Evolutionary conservation across 164 flowering plant species (phyloP).

Genomic region (Taxillus chinensis): DNA sequence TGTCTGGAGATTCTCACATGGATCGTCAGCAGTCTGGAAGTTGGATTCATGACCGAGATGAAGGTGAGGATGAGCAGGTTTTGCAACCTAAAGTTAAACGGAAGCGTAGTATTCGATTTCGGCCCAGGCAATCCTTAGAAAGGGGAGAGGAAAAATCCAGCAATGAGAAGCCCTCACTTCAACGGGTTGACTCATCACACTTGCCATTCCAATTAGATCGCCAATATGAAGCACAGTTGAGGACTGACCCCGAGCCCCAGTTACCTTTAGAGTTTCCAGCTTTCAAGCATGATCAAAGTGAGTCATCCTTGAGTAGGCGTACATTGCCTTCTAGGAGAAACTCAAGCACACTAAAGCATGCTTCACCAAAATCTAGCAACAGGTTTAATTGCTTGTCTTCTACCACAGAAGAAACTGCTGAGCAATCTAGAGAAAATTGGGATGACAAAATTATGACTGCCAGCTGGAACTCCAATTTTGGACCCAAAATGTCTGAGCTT

Average conservation of each 20-base stretch:
- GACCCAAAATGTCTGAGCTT: constrained; percentile 59
- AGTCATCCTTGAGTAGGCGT: constrained; percentile 32
- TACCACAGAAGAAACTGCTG: constrained; percentile 37
- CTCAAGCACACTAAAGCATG: constrained; percentile 41
- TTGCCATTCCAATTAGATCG: constrained; percentile 39
- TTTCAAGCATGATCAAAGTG: constrained; percentile 42
- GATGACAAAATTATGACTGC: constrained; percentile 37
- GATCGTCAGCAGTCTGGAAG: constrained; percentile 92
- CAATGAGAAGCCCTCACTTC: constrained; percentile 35
- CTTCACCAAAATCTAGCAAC: constrained; percentile 36
- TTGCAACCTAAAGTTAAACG: constrained; percentile 90
- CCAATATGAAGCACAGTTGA: constrained; percentile 38
- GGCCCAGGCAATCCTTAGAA: constrained; percentile 57
- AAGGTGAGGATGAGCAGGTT: constrained; percentile 95
- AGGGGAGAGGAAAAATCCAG: constrained; percentile 54
- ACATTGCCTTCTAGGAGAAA: constrained; percentile 41
- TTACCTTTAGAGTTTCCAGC: constrained; percentile 23
- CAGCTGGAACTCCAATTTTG: constrained; percentile 28
- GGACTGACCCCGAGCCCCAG: constrained; percentile 40
- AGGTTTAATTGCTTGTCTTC: constrained; percentile 32
- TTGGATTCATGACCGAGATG: constrained; percentile 91
- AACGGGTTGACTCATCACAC: constrained; percentile 48
- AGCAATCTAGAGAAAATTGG: constrained; percentile 49
- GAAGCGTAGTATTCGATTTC: constrained; percentile 76
- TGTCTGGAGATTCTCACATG: constrained; percentile 80